A percentile compares a stretch with the other conserved stretches of the same genome.
Conservation (phyloP, 1,284 basidiomycete species). For the Malassezia sp. region DNA sequence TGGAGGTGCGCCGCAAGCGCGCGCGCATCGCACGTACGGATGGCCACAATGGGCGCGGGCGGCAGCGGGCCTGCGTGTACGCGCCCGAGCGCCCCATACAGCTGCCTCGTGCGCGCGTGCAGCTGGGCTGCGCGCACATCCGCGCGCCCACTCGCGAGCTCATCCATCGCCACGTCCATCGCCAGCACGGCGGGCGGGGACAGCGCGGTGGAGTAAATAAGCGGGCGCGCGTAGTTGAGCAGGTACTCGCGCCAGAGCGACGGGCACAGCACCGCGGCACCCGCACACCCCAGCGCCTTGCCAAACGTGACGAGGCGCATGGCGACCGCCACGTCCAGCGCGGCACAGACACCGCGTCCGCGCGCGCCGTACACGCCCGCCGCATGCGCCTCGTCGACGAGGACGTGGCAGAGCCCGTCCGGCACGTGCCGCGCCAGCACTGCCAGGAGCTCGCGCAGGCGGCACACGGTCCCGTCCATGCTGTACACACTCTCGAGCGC, state of each 20-base stretch:
- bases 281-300: slow-evolving; percentile 37
- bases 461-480: slow-evolving; percentile 87
- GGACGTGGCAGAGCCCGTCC: slow-evolving; percentile 20
- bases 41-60: slow-evolving; percentile 66
- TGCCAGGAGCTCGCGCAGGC: slow-evolving; percentile 58
- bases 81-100: slow-evolving; percentile 5
- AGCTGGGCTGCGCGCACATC: too few species aligned
- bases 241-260: slow-evolving; percentile 67
- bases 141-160: not conserved
- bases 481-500: slow-evolving; percentile 80
- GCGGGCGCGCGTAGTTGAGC: slow-evolving; percentile 79
- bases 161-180: slow-evolving; percentile 14
- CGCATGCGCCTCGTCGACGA: slow-evolving; percentile 69
- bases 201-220: slow-evolving; percentile 53
- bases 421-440: slow-evolving; percentile 57
- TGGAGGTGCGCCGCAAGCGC: slow-evolving; percentile 60
- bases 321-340: slow-evolving; percentile 22
- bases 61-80: not conserved
- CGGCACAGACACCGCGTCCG: slow-evolving; percentile 26
- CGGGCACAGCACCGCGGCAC: slow-evolving; percentile 65
- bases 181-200: slow-evolving; percentile 3
- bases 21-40: slow-evolving; percentile 64
- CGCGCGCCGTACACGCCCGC: slow-evolving; percentile 60
- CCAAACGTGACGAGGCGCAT: slow-evolving; percentile 42
- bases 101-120: slow-evolving; percentile 4